These are phyloP conservation scores for Phytopythium kandeliae DNA, from an alignment of 352 stramenopile genomes.

Conservation along the genomic window DNA sequence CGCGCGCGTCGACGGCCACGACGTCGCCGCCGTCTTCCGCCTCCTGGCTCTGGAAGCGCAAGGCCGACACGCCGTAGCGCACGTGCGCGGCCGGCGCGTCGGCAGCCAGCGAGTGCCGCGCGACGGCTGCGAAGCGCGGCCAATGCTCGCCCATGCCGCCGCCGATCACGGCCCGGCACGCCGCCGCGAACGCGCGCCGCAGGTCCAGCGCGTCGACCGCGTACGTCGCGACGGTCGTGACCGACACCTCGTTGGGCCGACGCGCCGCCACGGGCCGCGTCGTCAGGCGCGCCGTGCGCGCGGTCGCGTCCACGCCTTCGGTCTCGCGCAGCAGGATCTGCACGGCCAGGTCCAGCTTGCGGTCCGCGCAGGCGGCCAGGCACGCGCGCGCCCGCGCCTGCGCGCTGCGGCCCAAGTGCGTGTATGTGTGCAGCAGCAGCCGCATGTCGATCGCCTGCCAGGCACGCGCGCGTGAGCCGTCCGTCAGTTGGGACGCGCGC, in stretches of 20 bases:
- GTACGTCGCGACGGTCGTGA: slow-evolving; percentile 24
- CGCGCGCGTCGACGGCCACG: slow-evolving; percentile 15
- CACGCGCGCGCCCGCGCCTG: slow-evolving; percentile 13
- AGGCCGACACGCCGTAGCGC: slow-evolving; percentile 17
- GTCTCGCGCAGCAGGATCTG: slow-evolving; percentile 23
- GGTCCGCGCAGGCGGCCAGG: slow-evolving; percentile 17
- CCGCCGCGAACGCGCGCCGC: slow-evolving; percentile 14
- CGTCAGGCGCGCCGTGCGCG: too few species aligned
- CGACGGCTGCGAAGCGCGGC: slow-evolving; percentile 18
- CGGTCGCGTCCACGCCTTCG: slow-evolving; percentile 4
- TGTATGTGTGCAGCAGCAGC: slow-evolving; percentile 21
- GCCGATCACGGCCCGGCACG: slow-evolving; percentile 19
- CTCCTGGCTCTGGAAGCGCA: slow-evolving; percentile 15
- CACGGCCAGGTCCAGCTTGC: slow-evolving; percentile 20
- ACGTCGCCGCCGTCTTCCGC: slow-evolving; percentile 16
- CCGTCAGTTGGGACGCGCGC: too few species aligned
- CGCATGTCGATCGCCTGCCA: slow-evolving; percentile 26
- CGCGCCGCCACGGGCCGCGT: too few species aligned
- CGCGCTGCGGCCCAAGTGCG: slow-evolving; percentile 13
- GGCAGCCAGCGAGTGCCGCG: slow-evolving; percentile 9
- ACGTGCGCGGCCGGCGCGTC: slow-evolving; percentile 18
- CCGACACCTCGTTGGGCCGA: too few species aligned
- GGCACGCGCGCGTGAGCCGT: too few species aligned
- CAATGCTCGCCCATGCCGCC: slow-evolving; percentile 17
- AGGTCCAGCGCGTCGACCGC: slow-evolving; percentile 20